A percentile compares a stretch with the other conserved stretches of the same genome.
Conservation (phyloP, 2,329 filamentous ascomycete species). For the Talaromyces sp. region DNA sequence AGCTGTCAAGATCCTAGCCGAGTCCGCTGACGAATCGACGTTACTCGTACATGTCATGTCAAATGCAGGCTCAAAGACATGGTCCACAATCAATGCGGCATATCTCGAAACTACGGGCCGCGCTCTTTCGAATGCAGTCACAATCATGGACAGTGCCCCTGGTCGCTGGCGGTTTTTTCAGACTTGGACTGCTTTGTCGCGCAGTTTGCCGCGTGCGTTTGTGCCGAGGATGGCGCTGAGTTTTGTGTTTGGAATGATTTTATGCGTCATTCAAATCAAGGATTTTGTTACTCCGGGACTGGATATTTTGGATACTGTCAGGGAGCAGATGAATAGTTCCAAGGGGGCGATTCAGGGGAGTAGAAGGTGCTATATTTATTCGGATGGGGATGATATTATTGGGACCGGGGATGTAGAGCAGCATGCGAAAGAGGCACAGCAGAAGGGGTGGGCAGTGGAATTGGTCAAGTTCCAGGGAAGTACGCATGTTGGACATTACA, state of each 20-base stretch:
- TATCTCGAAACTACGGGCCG: not conserved
- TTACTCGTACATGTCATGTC: constrained; percentile 6
- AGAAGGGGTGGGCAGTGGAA: constrained; percentile 3
- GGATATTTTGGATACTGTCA: constrained; percentile 1
- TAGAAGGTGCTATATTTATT: constrained; percentile 9
- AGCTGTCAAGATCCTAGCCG: not conserved
- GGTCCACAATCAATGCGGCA: not conserved
- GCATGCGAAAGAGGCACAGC: constrained; percentile 9
- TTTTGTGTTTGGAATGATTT: not conserved
- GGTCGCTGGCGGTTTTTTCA: constrained; percentile 4
- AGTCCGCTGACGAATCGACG: not conserved
- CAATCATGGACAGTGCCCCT: constrained; percentile 9
- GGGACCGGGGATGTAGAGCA: constrained; percentile 6
- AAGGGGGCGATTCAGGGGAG: not conserved
- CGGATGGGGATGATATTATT: constrained; percentile 8
- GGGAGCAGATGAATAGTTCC: not conserved
- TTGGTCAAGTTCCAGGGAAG: constrained; percentile 2
- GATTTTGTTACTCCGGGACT: not conserved
- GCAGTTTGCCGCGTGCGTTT: not conserved
- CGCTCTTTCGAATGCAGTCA: not conserved
- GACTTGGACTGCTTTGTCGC: not conserved
- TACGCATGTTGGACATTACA: constrained; percentile 5
- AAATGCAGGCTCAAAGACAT: not conserved
- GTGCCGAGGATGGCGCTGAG: constrained; percentile 1
- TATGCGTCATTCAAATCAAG: not conserved